phyloP scores from a whole-genome alignment of 106 monocot genomes.

The Posidonia australis region DNA sequence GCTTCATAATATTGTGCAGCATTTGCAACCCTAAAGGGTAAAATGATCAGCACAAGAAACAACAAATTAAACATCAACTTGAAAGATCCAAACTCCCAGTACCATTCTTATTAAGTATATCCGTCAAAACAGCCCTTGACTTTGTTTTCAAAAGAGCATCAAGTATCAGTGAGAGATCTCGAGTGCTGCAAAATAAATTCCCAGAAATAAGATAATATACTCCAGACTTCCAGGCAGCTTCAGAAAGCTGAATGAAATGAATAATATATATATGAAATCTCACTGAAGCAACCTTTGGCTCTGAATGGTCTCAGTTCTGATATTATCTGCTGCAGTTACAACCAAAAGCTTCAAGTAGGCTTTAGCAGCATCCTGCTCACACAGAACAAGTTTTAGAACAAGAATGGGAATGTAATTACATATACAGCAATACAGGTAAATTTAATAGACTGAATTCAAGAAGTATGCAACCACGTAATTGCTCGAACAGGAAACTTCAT shows the following conservation, averaged over 20 bases:
- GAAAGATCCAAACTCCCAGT: background rate
- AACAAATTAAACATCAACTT: background rate
- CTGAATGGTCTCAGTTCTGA: slow-evolving; percentile 47
- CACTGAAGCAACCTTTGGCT: slow-evolving; percentile 17
- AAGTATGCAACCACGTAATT: no score
- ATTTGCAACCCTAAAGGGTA: slow-evolving; percentile 68
- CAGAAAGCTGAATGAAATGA: background rate
- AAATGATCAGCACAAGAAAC: slow-evolving; percentile 7
- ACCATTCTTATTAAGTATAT: slow-evolving; percentile 93
- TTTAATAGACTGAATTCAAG: no score
- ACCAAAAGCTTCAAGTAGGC: slow-evolving; percentile 94
- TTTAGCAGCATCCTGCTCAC: slow-evolving; percentile 71
- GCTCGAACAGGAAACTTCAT: no score
- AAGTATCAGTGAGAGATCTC: slow-evolving; percentile 90
- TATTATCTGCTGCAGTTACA: slow-evolving; percentile 73
- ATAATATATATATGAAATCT: background rate
- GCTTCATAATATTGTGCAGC: slow-evolving; percentile 95
- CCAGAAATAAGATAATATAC: slow-evolving; percentile 5
- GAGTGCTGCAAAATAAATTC: slow-evolving; percentile 39
- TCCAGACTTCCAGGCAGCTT: background rate
- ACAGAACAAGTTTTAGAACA: slow-evolving; percentile 6
- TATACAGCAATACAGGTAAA: no score
- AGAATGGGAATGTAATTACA: background rate
- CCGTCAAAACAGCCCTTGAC: slow-evolving; percentile 63
- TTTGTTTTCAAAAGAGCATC: slow-evolving; percentile 93